Evolutionary conservation across 371 early-diverging fungal species (phyloP).

Genomic region (Parasitella parasitica): DNA sequence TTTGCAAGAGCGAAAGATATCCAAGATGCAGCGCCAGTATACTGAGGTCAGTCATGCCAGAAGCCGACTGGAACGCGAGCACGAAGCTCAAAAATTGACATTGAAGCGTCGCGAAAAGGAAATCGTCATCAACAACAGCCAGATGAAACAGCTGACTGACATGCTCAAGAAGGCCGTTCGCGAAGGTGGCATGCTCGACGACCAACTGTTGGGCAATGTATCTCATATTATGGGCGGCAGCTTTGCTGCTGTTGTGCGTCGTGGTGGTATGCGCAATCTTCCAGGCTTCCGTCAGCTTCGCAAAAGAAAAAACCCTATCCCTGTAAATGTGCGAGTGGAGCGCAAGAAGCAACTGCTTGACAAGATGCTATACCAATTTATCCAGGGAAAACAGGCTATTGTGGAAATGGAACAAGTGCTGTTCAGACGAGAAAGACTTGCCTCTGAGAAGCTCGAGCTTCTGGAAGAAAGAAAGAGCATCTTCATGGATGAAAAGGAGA

Average conservation of each 20-base stretch:
- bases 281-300: conserved; percentile 19
- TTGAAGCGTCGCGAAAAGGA: conserved; percentile 60
- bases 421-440: conserved; percentile 58
- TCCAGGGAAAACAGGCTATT: conserved; percentile 53
- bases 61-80: conserved; percentile 67
- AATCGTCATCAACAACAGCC: conserved; percentile 54
- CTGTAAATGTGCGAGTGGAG: conserved; percentile 37
- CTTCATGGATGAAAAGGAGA: conserved; percentile 61
- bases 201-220: conserved; percentile 37
- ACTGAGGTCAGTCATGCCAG: conserved; percentile 63
- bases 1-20: conserved; percentile 70
- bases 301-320: conserved; percentile 34
- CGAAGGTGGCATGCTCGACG: conserved; percentile 49
- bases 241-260: conserved; percentile 41
- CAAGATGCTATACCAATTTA: conserved; percentile 52
- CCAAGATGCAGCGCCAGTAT: conserved; percentile 69
- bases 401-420: conserved; percentile 53
- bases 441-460: conserved; percentile 71
- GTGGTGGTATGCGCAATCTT: conserved; percentile 27
- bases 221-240: conserved; percentile 48
- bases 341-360: conserved; percentile 67
- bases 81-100: conserved; percentile 63
- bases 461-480: conserved; percentile 70
- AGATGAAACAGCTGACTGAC: conserved; percentile 53
- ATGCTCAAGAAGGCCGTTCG: conserved; percentile 53